These are phyloP conservation scores for Primulina tabacum DNA, from an alignment of 257 asterid species.

Conservation along the genomic window DNA sequence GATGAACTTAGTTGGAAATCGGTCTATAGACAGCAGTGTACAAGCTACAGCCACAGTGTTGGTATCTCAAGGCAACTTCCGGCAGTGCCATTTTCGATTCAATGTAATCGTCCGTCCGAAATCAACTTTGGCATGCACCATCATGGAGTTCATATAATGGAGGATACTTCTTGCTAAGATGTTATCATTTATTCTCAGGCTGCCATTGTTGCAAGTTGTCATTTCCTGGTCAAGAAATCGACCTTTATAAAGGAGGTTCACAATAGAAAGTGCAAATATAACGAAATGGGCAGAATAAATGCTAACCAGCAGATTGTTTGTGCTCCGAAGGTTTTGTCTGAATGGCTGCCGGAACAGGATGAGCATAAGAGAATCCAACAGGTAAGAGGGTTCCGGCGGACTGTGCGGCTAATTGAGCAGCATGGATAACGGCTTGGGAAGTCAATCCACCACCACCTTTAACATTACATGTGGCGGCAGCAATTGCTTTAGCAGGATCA, in stretches of 20 bases:
- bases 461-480: conserved; percentile 64
- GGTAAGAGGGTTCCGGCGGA: conserved; percentile 53
- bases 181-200: conserved; percentile 86
- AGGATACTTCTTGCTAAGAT: not conserved
- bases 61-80: conserved; percentile 20
- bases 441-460: conserved; percentile 60
- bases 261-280: not conserved
- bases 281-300: not conserved
- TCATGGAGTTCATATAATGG: not conserved
- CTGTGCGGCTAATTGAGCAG: conserved; percentile 55
- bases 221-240: conserved; percentile 65
- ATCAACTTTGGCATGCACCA: not conserved
- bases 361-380: conserved; percentile 63
- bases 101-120: not conserved
- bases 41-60: conserved; percentile 10
- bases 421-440: conserved; percentile 52
- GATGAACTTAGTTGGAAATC: conserved; percentile 19
- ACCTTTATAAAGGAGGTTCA: not conserved
- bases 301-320: conserved; percentile 82
- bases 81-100: not conserved
- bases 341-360: conserved; percentile 66
- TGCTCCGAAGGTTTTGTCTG: conserved; percentile 81
- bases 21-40: conserved; percentile 16
- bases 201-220: conserved; percentile 84
- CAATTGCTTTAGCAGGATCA: conserved; percentile 90